Percentiles rank a stretch among this genome's conserved stretches.
phyloP scores from a whole-genome alignment of 768 basidiomycete species.

The Russula sp. region DNA sequence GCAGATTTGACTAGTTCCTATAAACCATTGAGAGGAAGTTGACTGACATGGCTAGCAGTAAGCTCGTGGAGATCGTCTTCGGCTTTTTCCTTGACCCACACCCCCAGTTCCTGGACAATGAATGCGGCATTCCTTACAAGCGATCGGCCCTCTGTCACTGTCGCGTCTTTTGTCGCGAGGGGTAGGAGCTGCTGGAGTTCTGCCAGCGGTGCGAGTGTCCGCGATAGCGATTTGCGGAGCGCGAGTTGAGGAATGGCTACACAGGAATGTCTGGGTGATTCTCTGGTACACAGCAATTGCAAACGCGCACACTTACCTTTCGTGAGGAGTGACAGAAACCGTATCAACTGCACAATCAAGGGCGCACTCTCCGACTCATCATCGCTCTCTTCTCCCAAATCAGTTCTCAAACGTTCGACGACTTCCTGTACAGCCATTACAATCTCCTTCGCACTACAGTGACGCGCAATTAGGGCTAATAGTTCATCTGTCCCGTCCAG shows the following conservation, averaged over 20 bases:
- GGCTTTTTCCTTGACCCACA: conserved; percentile 8
- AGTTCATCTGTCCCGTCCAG: conserved; percentile 29
- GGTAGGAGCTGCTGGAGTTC: conserved; percentile 15
- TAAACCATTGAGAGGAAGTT: neutral
- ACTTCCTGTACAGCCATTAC: conserved; percentile 36
- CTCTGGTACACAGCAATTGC: neutral
- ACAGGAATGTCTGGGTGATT: neutral
- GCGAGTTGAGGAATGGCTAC: conserved; percentile 26
- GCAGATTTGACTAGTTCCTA: neutral
- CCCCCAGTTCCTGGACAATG: conserved; percentile 7
- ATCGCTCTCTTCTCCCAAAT: conserved; percentile 20
- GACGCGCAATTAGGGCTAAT: conserved; percentile 27
- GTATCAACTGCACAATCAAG: conserved; percentile 21
- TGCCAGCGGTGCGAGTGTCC: conserved; percentile 3
- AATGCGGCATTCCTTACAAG: conserved; percentile 9
- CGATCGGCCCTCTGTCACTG: conserved; percentile 8
- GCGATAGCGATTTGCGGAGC: conserved; percentile 13
- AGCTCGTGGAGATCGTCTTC: conserved; percentile 7
- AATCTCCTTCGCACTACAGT: conserved; percentile 36
- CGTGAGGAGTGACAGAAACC: conserved; percentile 23
- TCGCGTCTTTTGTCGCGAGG: neutral
- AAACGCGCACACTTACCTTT: conserved; percentile 14
- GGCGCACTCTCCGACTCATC: neutral
- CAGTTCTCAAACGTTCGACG: conserved; percentile 28
- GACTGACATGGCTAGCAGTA: conserved; percentile 9